These are phyloP conservation scores for Zarea fungicola DNA, from an alignment of 2,329 filamentous ascomycete species.

Conservation along the genomic window DNA sequence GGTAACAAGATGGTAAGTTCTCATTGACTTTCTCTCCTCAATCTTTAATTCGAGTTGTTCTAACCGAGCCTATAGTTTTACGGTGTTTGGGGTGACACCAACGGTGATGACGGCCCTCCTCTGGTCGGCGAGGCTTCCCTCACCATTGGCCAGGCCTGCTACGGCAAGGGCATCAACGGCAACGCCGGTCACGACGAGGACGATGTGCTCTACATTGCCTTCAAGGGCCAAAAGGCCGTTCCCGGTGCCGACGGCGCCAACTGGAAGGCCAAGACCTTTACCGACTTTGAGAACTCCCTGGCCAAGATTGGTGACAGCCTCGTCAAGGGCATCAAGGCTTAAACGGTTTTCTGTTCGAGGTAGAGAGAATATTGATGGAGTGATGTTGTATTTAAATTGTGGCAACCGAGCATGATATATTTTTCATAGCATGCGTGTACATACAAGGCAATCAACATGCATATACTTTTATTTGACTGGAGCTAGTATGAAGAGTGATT, in stretches of 20 bases:
- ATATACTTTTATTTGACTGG: no score
- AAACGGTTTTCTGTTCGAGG: no score
- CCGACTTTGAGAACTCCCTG: constrained; percentile 43
- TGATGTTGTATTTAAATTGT: no score
- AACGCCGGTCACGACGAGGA: constrained; percentile 44
- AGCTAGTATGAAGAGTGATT: no score
- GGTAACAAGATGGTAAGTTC: constrained; percentile 36
- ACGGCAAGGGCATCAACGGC: constrained; percentile 40
- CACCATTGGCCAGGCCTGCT: constrained; percentile 46
- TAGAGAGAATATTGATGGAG: no score
- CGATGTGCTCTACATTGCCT: constrained; percentile 54
- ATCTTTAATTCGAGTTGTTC: no score
- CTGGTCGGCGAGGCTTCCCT: constrained; percentile 47
- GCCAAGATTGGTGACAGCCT: constrained; percentile 39
- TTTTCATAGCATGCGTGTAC: no score
- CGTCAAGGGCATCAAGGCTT: constrained; percentile 27
- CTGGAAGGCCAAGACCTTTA: constrained; percentile 41
- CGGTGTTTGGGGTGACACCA: constrained; percentile 53
- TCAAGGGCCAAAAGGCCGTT: constrained; percentile 44
- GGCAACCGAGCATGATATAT: no score
- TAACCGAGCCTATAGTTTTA: constrained; percentile 46
- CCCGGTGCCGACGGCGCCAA: constrained; percentile 42
- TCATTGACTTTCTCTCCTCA: constrained; percentile 18
- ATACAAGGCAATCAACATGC: no score
- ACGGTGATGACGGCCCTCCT: constrained; percentile 40